These are phyloP conservation scores for Rhododendron ovatum DNA, from an alignment of 148 eudicot genomes.

Conservation along the genomic window DNA sequence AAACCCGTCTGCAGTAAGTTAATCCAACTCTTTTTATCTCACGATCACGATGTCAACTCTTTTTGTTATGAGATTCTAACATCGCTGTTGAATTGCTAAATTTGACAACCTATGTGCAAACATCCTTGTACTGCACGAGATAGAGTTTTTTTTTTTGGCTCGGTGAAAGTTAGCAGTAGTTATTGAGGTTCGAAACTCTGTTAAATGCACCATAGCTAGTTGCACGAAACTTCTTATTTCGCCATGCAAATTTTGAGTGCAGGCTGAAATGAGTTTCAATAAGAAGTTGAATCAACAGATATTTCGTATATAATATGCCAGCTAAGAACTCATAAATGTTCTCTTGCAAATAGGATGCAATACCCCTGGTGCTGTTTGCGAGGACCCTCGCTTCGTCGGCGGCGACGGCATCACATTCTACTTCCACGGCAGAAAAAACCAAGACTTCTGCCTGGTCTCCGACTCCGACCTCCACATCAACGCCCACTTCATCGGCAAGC, in stretches of 20 bases:
- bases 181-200: too few species aligned
- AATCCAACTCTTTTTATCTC: neutral
- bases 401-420: slow-evolving; percentile 21
- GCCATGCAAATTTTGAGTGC: neutral
- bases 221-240: neutral
- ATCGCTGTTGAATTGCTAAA: neutral
- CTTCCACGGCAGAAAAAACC: slow-evolving; percentile 19
- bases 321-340: neutral
- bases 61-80: neutral
- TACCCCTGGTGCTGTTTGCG: slow-evolving; percentile 8
- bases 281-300: neutral
- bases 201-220: too few species aligned
- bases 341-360: neutral
- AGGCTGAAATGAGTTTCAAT: neutral
- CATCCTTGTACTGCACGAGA: neutral
- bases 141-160: too few species aligned
- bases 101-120: neutral
- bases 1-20: slow-evolving; percentile 14
- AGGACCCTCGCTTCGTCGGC: slow-evolving; percentile 22
- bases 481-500: slow-evolving; percentile 23
- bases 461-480: slow-evolving; percentile 18
- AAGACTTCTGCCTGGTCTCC: slow-evolving; percentile 18
- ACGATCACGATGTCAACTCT: neutral
- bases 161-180: too few species aligned
- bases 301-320: neutral